Evolutionary conservation across 225 moss, liverwort and hornwort genomes (phyloP).

Genomic region (Sphagnum tenellum): DNA sequence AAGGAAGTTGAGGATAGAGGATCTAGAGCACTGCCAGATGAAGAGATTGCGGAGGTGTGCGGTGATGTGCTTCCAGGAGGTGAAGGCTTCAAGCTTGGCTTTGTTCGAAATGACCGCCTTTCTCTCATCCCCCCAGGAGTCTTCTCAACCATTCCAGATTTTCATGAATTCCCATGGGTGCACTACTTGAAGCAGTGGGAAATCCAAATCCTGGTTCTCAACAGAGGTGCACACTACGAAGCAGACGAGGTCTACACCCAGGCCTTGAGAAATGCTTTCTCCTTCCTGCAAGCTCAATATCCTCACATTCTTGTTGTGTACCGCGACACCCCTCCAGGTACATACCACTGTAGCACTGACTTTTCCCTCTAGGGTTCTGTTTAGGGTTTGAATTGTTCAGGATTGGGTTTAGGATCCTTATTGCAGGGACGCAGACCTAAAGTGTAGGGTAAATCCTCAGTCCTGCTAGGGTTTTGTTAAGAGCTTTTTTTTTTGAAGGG

Average conservation of each 20-base stretch:
- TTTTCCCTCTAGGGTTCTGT: background rate
- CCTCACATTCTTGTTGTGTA: constrained; percentile 58
- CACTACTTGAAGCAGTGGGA: constrained; percentile 34
- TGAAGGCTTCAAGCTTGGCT: constrained; percentile 27
- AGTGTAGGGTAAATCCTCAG: too few species aligned
- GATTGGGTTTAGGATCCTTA: too few species aligned
- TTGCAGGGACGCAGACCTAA: too few species aligned
- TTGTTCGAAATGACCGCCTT: constrained; percentile 42
- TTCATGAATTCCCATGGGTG: constrained; percentile 45
- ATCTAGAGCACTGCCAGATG: background rate
- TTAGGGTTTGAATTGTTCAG: too few species aligned
- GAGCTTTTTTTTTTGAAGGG: too few species aligned
- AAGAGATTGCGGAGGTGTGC: constrained; percentile 22
- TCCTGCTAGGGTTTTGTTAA: too few species aligned
- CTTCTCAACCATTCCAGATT: constrained; percentile 11
- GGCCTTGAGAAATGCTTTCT: constrained; percentile 26
- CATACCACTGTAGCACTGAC: background rate
- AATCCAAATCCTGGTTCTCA: constrained; percentile 52
- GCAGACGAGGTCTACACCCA: constrained; percentile 24
- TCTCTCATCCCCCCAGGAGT: constrained; percentile 4
- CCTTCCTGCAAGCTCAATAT: constrained; percentile 30
- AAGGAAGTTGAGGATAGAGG: background rate
- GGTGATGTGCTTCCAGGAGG: constrained; percentile 17
- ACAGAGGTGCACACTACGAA: constrained; percentile 71
- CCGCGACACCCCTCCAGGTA: constrained; percentile 67